A percentile compares a stretch with the other conserved stretches of the same genome.
phyloP scores from a whole-genome alignment of 352 stramenopile genomes.

The Phytophthora megakarya region DNA sequence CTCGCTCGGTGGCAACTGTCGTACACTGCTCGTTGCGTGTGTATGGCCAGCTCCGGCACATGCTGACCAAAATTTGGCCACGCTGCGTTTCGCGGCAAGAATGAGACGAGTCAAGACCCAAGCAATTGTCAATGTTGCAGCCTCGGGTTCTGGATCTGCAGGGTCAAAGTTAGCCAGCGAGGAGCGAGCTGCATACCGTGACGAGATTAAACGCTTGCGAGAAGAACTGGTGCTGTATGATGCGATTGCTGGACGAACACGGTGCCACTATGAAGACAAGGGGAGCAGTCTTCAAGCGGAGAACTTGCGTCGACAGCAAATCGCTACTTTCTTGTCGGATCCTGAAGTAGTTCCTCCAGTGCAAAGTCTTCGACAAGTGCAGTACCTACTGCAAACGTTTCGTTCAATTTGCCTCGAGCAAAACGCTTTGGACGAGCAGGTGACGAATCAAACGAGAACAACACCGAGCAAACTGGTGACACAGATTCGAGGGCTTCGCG shows the following conservation, averaged over 20 bases:
- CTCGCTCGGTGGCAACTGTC: constrained; percentile 80
- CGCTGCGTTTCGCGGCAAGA: constrained; percentile 89
- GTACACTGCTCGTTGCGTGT: constrained; percentile 85
- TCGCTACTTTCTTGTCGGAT: constrained; percentile 45
- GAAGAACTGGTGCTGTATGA: constrained; percentile 70
- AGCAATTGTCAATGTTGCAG: constrained; percentile 66
- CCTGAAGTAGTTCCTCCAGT: constrained; percentile 32
- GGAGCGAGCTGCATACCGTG: constrained; percentile 30
- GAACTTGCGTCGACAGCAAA: constrained; percentile 32
- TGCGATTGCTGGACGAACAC: constrained; percentile 50
- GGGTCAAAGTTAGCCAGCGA: constrained; percentile 20
- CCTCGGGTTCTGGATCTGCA: constrained; percentile 8
- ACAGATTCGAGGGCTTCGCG: constrained; percentile 54
- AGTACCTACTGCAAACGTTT: constrained; percentile 51
- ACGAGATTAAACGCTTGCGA: constrained; percentile 62
- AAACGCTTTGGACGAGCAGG: constrained; percentile 7
- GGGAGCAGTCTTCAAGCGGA: constrained; percentile 21
- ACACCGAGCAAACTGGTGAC: constrained; percentile 52
- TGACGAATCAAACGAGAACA: constrained; percentile 11
- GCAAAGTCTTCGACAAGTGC: constrained; percentile 51
- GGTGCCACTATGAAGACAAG: constrained; percentile 39
- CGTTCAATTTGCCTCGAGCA: constrained; percentile 48
- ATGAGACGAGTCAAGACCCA: constrained; percentile 87
- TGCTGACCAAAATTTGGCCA: constrained; percentile 86
- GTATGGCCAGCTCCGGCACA: constrained; percentile 81